Evolutionary conservation across 805 yeast species (phyloP).

Genomic region (Candida silvatica): DNA sequence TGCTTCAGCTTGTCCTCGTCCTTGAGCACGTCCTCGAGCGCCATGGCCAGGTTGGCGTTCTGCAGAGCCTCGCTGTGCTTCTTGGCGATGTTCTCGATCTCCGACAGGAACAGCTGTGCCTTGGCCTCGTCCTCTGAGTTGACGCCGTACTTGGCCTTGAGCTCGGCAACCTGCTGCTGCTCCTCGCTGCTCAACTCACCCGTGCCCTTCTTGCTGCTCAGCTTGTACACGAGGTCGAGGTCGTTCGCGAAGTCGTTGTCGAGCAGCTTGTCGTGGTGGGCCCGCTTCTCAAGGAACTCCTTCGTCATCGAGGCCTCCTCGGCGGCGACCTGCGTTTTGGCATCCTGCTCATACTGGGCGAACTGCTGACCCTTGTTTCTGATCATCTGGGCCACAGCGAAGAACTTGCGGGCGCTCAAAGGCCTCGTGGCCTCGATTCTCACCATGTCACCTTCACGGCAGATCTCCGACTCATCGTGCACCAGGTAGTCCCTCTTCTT

Average conservation of each 20-base stretch:
- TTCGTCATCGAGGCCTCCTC: slow-evolving; percentile 55
- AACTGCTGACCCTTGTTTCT: slow-evolving; percentile 87
- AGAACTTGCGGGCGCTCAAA: slow-evolving; percentile 68
- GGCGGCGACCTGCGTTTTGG: slow-evolving; percentile 53
- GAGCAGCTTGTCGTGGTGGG: slow-evolving; percentile 15
- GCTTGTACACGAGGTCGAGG: slow-evolving; percentile 13
- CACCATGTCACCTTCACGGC: slow-evolving; percentile 93
- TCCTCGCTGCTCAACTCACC: slow-evolving; percentile 27
- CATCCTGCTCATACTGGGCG: slow-evolving; percentile 67
- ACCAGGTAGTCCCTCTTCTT: slow-evolving; percentile 79
- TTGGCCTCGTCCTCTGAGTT: slow-evolving; percentile 17
- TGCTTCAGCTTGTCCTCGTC: slow-evolving; percentile 28
- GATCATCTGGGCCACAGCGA: slow-evolving; percentile 89
- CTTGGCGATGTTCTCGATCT: slow-evolving; percentile 14
- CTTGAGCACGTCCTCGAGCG: slow-evolving; percentile 13
- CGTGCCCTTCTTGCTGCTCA: slow-evolving; percentile 11
- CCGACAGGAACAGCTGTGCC: slow-evolving; percentile 22
- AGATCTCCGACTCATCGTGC: slow-evolving; percentile 87
- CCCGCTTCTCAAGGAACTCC: slow-evolving; percentile 46
- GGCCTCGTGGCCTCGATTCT: slow-evolving; percentile 89
- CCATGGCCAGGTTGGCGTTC: slow-evolving; percentile 13
- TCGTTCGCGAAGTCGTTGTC: slow-evolving; percentile 23
- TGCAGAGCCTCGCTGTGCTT: slow-evolving; percentile 14
- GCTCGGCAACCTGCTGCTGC: slow-evolving; percentile 26
- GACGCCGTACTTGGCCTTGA: slow-evolving; percentile 26